Percentiles rank a stretch among this genome's conserved stretches.
Conservation (phyloP, 2,329 filamentous ascomycete genomes). For the Colletotrichum endophyticum region DNA sequence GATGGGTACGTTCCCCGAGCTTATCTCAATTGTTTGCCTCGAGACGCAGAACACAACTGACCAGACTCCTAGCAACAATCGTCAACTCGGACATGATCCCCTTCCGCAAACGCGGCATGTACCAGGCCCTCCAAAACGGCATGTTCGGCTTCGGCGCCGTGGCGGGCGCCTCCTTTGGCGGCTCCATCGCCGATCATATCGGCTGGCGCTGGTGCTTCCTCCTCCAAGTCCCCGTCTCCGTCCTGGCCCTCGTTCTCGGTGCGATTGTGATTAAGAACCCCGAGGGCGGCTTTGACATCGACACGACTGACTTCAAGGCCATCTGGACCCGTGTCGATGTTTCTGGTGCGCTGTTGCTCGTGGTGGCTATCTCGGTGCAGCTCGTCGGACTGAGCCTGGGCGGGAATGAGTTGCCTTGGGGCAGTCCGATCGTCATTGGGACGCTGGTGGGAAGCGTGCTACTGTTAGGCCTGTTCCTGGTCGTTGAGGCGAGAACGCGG, state of each 20-base stretch:
- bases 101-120: constrained; percentile 59
- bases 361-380: constrained; percentile 62
- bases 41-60: not conserved
- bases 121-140: constrained; percentile 65
- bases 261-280: constrained; percentile 57
- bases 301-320: constrained; percentile 33
- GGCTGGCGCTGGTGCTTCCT: constrained; percentile 74
- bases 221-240: constrained; percentile 64
- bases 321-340: constrained; percentile 64
- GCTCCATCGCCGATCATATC: constrained; percentile 66
- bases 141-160: constrained; percentile 68
- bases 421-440: constrained; percentile 49
- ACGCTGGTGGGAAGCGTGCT: constrained; percentile 47
- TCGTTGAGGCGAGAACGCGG: constrained; percentile 51
- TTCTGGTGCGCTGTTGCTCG: constrained; percentile 59
- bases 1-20: constrained; percentile 63
- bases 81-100: constrained; percentile 70
- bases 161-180: constrained; percentile 67
- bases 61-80: constrained; percentile 39
- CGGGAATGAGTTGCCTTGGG: constrained; percentile 60
- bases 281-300: constrained; percentile 29
- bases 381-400: constrained; percentile 60
- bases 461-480: constrained; percentile 49
- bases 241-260: constrained; percentile 58
- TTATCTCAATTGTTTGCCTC: accelerated